Conservation (phyloP, 805 yeast species). For the Lachancea sp. region DNA sequence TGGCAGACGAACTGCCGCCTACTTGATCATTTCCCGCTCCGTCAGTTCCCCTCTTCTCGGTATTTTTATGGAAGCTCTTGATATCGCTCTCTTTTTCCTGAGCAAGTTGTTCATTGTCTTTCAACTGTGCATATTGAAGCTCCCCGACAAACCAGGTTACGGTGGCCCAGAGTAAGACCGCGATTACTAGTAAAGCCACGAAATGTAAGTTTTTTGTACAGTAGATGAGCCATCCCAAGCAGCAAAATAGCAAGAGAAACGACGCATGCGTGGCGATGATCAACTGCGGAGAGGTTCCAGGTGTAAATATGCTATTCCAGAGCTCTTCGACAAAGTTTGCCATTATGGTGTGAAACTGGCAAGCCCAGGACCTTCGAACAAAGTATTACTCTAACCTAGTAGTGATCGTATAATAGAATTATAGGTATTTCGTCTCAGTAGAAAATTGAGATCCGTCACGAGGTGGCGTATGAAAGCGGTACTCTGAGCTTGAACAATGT, state of each 20-base stretch:
- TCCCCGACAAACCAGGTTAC: slow-evolving; percentile 87
- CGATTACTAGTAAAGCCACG: slow-evolving; percentile 47
- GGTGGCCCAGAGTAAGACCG: slow-evolving; percentile 64
- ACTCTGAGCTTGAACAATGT: too few species aligned
- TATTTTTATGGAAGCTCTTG: background rate
- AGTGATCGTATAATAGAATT: too few species aligned
- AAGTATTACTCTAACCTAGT: too few species aligned
- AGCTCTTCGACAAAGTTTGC: slow-evolving; percentile 41
- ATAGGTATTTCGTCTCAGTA: too few species aligned
- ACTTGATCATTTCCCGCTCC: too few species aligned
- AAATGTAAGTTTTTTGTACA: slow-evolving; percentile 61
- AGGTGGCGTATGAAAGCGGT: too few species aligned
- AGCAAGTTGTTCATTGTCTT: slow-evolving; percentile 26
- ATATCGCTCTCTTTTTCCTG: background rate
- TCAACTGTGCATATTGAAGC: slow-evolving; percentile 39
- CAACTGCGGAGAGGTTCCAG: slow-evolving; percentile 88
- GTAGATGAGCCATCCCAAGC: slow-evolving; percentile 50
- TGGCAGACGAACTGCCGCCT: background rate
- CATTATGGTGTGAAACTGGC: slow-evolving; percentile 11
- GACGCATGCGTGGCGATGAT: slow-evolving; percentile 85
- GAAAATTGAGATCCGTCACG: too few species aligned
- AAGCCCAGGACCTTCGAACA: too few species aligned
- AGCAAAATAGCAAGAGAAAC: slow-evolving; percentile 53
- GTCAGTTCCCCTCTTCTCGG: too few species aligned
- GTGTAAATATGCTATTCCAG: slow-evolving; percentile 88